phyloP scores from a whole-genome alignment of 441 rosid genomes.

The Gossypium trilobum region DNA sequence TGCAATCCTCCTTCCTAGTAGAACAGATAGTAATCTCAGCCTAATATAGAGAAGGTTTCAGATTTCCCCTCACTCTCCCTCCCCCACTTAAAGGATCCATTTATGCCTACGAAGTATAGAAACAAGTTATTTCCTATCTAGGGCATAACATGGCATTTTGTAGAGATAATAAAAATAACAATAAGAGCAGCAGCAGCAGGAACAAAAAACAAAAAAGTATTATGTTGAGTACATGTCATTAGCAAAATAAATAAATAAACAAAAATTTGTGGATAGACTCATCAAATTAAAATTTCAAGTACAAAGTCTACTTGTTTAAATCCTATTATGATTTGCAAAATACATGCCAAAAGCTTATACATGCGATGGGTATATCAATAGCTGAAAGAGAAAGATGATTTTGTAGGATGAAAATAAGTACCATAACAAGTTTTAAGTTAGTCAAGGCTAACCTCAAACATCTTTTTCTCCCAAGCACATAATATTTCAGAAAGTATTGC shows the following conservation, averaged over 20 bases:
- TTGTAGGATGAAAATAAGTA: not conserved
- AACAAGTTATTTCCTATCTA: not conserved
- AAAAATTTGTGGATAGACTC: not conserved
- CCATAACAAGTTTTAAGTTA: not conserved
- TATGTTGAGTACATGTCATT: not conserved
- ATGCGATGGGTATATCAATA: not conserved
- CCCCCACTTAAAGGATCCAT: not conserved
- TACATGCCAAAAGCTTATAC: conserved; percentile 4
- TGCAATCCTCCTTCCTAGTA: not conserved
- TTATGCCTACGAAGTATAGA: not conserved
- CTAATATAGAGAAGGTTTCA: not conserved
- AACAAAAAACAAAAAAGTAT: not conserved
- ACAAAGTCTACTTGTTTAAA: not conserved
- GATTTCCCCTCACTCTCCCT: not conserved
- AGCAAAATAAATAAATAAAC: not conserved
- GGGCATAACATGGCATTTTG: not conserved
- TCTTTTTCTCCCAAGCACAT: not conserved
- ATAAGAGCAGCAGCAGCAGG: not conserved
- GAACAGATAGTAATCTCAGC: not conserved
- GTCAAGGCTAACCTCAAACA: conserved; percentile 3
- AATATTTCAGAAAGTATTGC: not conserved
- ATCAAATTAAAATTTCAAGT: not conserved
- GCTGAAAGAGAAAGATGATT: not conserved
- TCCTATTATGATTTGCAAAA: not conserved
- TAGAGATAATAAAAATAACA: not conserved